Base-by-base conservation (phyloP, 495 filamentous ascomycete genomes). In the Penicillium angulare region DNA sequence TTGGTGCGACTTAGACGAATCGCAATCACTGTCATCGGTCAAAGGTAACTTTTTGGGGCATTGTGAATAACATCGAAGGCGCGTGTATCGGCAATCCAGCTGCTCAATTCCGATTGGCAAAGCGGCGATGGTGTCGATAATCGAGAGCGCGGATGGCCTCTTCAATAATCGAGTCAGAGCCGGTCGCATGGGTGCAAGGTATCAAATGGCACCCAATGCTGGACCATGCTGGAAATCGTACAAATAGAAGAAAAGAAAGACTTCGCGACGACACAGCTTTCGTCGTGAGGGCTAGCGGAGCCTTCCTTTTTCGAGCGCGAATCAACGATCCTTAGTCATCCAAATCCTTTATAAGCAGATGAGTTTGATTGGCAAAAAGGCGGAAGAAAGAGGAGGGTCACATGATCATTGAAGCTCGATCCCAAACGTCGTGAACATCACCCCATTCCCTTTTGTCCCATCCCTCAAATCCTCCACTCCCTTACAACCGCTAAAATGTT, bases 91-190 rank as follows among this genome's bases (percentile, higher is more conserved):
- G 12, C 52, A 53, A 5, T 63, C 62, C 43, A 77, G 53, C 42
- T 69, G 67, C 24, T 71, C 70, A 29, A 77, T 67, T 47, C 68
- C 67, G 39, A 62, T 55, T n/a, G 65, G 66, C 27, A 56, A 62
- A 27, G 67, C 67, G 38, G 71, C 54, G 21, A 80, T 58, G 41
- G 58, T 64, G 55, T 73, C 59, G 49, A 81, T 67, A 40, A 79
- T 63, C 45, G 76, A 73, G 59, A 81, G 59, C 59, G 75, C 67
- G 49, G 74, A 74, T 49, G 77, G 77, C 71, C 77, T 73, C 67
- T 71, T 71, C 66, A 79, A 63, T 47, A 81, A 64, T 71, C 76
- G 72, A 66, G 76, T 70, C 64, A 79, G 64, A 66, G 77, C 75
- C 66, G 76, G 77, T 56, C 77, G 73, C 78, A 81, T 81, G 45